Conservation (phyloP, 2,329 filamentous ascomycete species). For the Ophiostoma ips region DNA sequence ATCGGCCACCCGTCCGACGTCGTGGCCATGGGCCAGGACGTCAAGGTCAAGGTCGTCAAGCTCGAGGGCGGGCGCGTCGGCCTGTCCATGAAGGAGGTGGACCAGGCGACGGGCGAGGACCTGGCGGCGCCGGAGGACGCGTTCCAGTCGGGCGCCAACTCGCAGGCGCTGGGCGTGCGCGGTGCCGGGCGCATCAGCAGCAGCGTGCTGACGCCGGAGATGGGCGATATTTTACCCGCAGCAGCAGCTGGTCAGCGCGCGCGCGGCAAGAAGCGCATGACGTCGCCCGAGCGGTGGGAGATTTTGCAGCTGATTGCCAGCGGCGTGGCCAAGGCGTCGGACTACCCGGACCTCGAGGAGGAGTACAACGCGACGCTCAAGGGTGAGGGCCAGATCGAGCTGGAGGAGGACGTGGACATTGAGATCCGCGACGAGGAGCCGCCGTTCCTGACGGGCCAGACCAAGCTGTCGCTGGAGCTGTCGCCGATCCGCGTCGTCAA, state of each 20-base stretch:
- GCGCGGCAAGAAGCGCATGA: slow-evolving; percentile 77
- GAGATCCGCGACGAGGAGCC: slow-evolving; percentile 94
- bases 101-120: slow-evolving; percentile 77
- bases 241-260: too few species aligned
- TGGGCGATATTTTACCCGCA: too few species aligned
- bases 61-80: slow-evolving; percentile 72
- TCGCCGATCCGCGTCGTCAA: slow-evolving; percentile 95
- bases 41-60: slow-evolving; percentile 87
- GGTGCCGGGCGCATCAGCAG: slow-evolving; percentile 38
- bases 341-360: slow-evolving; percentile 89
- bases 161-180: slow-evolving; percentile 57
- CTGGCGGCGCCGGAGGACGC: slow-evolving; percentile 61
- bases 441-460: slow-evolving; percentile 89
- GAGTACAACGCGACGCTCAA: slow-evolving; percentile 81
- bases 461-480: slow-evolving; percentile 86
- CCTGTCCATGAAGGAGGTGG: slow-evolving; percentile 93
- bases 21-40: slow-evolving; percentile 62
- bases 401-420: slow-evolving; percentile 95
- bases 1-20: slow-evolving; percentile 89
- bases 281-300: slow-evolving; percentile 93
- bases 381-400: slow-evolving; percentile 74
- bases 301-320: slow-evolving; percentile 94
- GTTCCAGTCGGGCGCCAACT: slow-evolving; percentile 82
- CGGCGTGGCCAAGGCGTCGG: slow-evolving; percentile 79
- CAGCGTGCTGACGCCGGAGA: slow-evolving; percentile 17